phyloP scores from a whole-genome alignment of 1,139 yeast genomes.

The Pneumocystis murina region DNA sequence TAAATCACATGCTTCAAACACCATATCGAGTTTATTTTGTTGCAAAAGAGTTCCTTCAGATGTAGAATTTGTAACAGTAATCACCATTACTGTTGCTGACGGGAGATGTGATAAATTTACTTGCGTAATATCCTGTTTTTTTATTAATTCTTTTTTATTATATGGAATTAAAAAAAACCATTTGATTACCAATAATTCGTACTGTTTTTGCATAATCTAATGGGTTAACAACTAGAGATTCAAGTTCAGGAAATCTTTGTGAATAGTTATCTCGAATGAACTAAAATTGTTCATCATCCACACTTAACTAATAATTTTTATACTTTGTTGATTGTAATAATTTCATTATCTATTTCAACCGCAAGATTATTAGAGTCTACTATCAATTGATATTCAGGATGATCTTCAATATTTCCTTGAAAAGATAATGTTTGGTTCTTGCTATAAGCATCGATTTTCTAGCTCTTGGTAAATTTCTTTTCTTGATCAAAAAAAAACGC shows the following conservation, averaged over 20 bases:
- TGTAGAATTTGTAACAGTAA: constrained; percentile 57
- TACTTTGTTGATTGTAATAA: constrained; percentile 31
- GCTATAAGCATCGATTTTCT: constrained; percentile 17
- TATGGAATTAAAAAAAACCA: background rate
- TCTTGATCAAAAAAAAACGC: background rate
- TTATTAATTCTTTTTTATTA: background rate
- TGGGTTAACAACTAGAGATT: constrained; percentile 47
- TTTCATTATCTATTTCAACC: constrained; percentile 43
- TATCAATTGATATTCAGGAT: constrained; percentile 37
- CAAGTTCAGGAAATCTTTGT: constrained; percentile 58
- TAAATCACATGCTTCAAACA: constrained; percentile 36
- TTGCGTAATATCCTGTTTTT: constrained; percentile 4
- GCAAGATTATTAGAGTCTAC: constrained; percentile 43
- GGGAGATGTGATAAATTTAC: constrained; percentile 17
- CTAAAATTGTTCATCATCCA: background rate
- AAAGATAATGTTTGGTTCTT: constrained; percentile 9
- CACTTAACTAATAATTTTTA: background rate
- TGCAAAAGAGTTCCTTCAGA: constrained; percentile 26
- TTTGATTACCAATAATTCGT: constrained; percentile 36
- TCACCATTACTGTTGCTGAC: constrained; percentile 53
- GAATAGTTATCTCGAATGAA: constrained; percentile 42
- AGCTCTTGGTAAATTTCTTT: constrained; percentile 6
- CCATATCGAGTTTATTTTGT: constrained; percentile 27
- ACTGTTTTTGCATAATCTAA: constrained; percentile 48
- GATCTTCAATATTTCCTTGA: constrained; percentile 23